These are phyloP conservation scores for Kluyveromyces marxianus DNA, from an alignment of 1,139 yeast genomes.

Conservation along the genomic window DNA sequence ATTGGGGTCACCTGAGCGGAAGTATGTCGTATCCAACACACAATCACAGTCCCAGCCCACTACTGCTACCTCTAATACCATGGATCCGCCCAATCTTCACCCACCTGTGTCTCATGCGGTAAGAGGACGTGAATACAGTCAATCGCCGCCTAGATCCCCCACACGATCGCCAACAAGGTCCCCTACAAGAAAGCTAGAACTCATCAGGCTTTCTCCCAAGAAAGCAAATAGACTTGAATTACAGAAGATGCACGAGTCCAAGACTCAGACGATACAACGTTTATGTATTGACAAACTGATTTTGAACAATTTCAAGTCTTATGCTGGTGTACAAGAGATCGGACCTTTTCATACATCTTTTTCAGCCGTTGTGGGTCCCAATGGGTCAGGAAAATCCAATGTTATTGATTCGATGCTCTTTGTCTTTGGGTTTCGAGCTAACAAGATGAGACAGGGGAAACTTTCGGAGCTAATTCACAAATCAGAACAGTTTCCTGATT, in stretches of 20 bases:
- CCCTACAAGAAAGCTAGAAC: constrained; percentile 33
- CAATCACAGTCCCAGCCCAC: constrained; percentile 13
- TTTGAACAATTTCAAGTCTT: constrained; percentile 84
- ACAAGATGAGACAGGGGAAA: constrained; percentile 94
- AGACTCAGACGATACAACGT: constrained; percentile 33
- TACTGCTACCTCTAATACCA: constrained; percentile 14
- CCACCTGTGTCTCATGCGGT: constrained; percentile 21
- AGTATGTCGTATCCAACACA: constrained; percentile 18
- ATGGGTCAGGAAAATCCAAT: constrained; percentile 96
- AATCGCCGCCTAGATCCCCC: constrained; percentile 31
- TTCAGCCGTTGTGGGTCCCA: constrained; percentile 98
- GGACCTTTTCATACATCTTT: constrained; percentile 94
- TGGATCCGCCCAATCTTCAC: constrained; percentile 17
- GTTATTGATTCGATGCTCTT: constrained; percentile 93
- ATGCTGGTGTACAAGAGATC: constrained; percentile 88
- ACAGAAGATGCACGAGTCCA: constrained; percentile 26
- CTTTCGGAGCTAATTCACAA: constrained; percentile 86
- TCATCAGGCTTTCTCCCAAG: constrained; percentile 35
- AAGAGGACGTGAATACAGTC: constrained; percentile 27
- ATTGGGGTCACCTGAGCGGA: constrained; percentile 21
- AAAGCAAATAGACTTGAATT: constrained; percentile 29
- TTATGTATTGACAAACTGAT: constrained; percentile 69
- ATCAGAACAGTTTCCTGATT: constrained; percentile 60
- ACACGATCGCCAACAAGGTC: constrained; percentile 33
- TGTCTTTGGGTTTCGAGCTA: constrained; percentile 95